Base-by-base conservation (phyloP, 1,284 basidiomycete species). In the Cutaneotrichosporon sp. region DNA sequence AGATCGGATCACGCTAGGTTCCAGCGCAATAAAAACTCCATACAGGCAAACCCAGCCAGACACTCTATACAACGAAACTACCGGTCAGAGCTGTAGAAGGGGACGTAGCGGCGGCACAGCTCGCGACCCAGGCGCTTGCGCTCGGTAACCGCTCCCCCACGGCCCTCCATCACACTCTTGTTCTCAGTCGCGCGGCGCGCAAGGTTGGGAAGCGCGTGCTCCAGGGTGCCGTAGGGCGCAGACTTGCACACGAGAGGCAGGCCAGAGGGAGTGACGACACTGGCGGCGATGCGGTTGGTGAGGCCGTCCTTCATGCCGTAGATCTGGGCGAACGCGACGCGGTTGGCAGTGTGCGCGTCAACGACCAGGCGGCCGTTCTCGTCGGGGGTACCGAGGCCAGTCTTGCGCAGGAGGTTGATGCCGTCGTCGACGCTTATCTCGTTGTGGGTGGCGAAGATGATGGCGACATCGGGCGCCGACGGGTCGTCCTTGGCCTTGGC, bases 301-400 rank as follows among this genome's bases (percentile, higher is more conserved):
- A 58, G 47, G 24, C 31, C 29, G 13, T 58, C 56, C 38, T 58
- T 58, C 49, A 51, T 58, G 25, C 56, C 56, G 49, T 51, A 58
- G 36, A 31, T 50, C 34, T 58, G 56, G 1, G 49, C 56, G 27
- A 58, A 58, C 7, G 47, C 49, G 11, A 58, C n/a, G 18, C 56
- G 47, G n/a, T 42, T 43, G 20, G 42, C 38, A 3, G 42, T 31
- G 42, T n/a, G 27, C 3, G n/a, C 42, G 54, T 22, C 20, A 2
- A 55, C 11, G 18, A 31, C n/a, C 20, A 55, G 27, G 22, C 22
- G 8, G 3, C 54, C 42, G 27, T 55, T n/a, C 13, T 10, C 42
- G 3, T 31, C 13, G 9, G 11, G 25, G 2, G 5, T 18, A 8
- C 38, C 54, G 10, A 58, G 49, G 2, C 49, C 49, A 13, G 38